phyloP scores from a whole-genome alignment of 306 rosid species.

The Quercus engelmannii region DNA sequence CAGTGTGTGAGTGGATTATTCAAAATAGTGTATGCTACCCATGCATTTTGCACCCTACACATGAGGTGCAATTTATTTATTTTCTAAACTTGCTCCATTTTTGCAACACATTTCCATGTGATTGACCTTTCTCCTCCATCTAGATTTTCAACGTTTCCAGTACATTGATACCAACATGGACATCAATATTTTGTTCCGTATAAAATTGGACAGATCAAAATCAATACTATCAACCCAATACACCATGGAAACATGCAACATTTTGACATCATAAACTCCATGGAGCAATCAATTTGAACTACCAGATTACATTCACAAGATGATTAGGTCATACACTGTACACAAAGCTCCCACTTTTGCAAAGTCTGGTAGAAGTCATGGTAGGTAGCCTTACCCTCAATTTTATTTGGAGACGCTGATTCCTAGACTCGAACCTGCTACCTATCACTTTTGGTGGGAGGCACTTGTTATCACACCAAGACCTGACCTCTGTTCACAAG shows the following conservation, averaged over 20 bases:
- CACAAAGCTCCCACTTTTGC: no score
- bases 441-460: no score
- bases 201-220: neutral
- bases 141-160: neutral
- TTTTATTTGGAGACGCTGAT: no score
- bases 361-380: no score
- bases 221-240: neutral
- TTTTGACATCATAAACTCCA: neutral
- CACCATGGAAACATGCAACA: neutral
- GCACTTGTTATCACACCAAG: no score
- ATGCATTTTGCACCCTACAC: no score
- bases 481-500: neutral
- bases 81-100: no score
- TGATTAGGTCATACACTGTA: neutral
- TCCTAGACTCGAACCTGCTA: no score
- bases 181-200: neutral
- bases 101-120: neutral
- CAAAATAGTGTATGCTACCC: no score
- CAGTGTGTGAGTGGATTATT: no score
- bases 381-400: no score
- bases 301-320: neutral
- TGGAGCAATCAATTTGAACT: neutral
- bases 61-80: no score
- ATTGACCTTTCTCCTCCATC: neutral
- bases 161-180: neutral